Base-by-base conservation (phyloP, 192 early-diverging fungal species). In the Coemansia sp. region DNA sequence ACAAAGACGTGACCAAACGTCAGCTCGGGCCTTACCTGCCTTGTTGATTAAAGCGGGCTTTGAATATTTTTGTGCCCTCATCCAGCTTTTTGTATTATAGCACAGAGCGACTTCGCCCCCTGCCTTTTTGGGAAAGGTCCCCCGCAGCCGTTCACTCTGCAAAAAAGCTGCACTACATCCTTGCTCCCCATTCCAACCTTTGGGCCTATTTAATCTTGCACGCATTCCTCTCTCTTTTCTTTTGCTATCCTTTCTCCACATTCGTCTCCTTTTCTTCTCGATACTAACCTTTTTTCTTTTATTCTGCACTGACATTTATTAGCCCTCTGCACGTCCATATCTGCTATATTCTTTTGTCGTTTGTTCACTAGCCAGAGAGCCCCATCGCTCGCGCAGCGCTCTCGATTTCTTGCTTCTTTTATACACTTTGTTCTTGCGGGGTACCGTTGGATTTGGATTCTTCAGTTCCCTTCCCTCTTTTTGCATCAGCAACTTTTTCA, bases 11-110 rank as follows among this genome's bases (percentile, higher is more conserved):
- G 41, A n/a, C 41, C 14, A 45, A 45, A 45, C 16, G 11, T 45
- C 41, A 45, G 41, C 41, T 16, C 41, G 41, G 41, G 14, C 41
- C 41, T 45, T 45, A 35, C 31, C 31, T 35, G 12, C 16, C 12
- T 52, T 25, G n/a, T 71, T 71, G 71, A 62, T 65, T 61, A 66
- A 62, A 67, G 71, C 71, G 71, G 71, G 71, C 71, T 62, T 73
- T 73, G 71, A 73, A 73, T 67, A 27, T 52, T 23, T 59, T 26
- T 60, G 50, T 52, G 62, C 67, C 67, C 67, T 68, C 59, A 62
- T 68, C 67, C 67, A 62, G 64, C 41, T 35, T 26, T n/a, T 45
- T 11, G 19, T 26, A 57, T 52, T 26, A 23, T 41, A n/a, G 41
- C 52, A 54, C 47, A 53, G 35, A 38, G 61, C 49, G 21, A 53